Base-by-base conservation (phyloP, 768 basidiomycete species). In the Mycena chlorophos region DNA sequence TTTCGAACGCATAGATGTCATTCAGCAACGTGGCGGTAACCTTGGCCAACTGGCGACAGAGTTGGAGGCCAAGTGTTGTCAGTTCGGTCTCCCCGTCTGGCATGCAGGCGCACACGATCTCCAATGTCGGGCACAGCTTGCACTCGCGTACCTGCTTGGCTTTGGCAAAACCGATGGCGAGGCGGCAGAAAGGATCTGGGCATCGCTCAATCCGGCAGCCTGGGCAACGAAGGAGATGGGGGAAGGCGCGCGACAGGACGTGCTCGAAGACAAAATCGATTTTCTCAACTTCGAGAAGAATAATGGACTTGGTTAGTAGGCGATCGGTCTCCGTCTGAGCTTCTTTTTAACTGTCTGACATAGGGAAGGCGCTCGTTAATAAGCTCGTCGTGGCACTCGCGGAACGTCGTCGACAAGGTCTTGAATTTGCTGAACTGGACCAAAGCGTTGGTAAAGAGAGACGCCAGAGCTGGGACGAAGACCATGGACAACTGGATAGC, bases 211-310 rank as follows among this genome's bases (percentile, higher is more conserved):
- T 46, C 51, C 56, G 0, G 52, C 58, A 0, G 63, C 64, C 0
- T 54, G 51, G 3, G 66, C 64, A 29, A 73, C 69, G 0, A 63
- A 64, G 12, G 70, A 75, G 26, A 74, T 71, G 70, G 66, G 66
- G 0, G 62, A 64, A 0, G 67, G 68, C 0, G 42, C 56, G 1
- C 54, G 63, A 0, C 48, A 63, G 4, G 69, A 71, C 16, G 63
- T 65, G 0, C 27, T 75, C 3, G 68, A 75, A 20, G 51, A 64
- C 23, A 47, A 51, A 26, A 20, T 43, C 6, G 69, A 73, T 29
- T 48, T 61, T n/a, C 63, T 28, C 2, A 60, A 60, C 26, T 60
- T 31, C 31, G 26, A 49, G 28, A 63, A 63, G 50, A 57, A 59
- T 60, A 3, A 29, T 25, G 3, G 20, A 54, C 26, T n/a, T n/a